Conservation (phyloP, 2,329 filamentous ascomycete genomes). For the Diaporthe caulivora region DNA sequence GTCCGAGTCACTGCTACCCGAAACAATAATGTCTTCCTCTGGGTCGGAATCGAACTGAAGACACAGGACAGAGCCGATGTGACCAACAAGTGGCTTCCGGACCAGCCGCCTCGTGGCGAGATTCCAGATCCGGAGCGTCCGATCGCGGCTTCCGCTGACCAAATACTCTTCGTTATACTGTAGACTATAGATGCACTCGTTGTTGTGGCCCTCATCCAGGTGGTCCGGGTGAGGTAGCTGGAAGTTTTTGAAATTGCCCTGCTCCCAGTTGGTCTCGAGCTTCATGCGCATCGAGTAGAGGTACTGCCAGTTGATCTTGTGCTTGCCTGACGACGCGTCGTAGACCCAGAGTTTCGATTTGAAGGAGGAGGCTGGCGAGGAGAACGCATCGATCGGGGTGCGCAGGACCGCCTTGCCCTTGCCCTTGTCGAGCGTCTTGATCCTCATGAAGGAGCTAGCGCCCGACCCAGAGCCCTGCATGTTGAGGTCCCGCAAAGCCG, state of each 20-base stretch:
- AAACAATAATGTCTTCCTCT: constrained; percentile 92
- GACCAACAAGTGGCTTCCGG: constrained; percentile 79
- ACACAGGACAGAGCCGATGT: constrained; percentile 89
- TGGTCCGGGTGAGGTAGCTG: constrained; percentile 88
- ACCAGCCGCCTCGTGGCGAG: constrained; percentile 84
- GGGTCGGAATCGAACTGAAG: constrained; percentile 93
- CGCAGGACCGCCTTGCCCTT: constrained; percentile 46
- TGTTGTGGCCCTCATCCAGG: constrained; percentile 81
- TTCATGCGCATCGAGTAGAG: constrained; percentile 88
- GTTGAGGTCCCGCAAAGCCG: constrained; percentile 48
- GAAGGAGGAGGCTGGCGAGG: constrained; percentile 8
- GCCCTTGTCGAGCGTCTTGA: constrained; percentile 48
- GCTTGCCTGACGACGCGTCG: constrained; percentile 60
- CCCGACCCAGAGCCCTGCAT: constrained; percentile 51
- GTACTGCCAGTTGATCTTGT: constrained; percentile 90
- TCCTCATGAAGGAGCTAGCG: constrained; percentile 46
- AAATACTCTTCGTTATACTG: constrained; percentile 89
- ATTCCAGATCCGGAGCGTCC: constrained; percentile 90
- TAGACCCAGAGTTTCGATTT: constrained; percentile 65
- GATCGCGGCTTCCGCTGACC: constrained; percentile 93
- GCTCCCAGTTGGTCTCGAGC: constrained; percentile 92
- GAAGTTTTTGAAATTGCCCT: constrained; percentile 85
- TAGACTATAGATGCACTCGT: constrained; percentile 94
- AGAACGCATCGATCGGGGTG: constrained; percentile 21
- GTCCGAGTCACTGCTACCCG: constrained; percentile 91